Evolutionary conservation across 202 grass and related monocot species (phyloP).

Genomic region (Dendrocalamus latiflorus): DNA sequence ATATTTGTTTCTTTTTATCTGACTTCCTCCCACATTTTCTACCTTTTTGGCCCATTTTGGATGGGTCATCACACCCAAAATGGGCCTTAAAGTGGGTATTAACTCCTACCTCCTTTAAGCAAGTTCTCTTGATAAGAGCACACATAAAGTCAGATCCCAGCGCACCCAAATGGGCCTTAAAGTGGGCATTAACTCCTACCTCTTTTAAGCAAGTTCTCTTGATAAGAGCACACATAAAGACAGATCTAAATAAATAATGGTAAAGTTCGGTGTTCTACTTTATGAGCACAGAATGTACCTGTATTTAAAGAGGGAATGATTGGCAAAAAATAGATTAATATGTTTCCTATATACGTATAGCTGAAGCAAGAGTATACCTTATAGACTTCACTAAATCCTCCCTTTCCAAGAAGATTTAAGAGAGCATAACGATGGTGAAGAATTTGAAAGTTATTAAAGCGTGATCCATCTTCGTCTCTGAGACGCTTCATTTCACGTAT

Average conservation of each 20-base stretch:
- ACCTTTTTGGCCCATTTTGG: conserved; percentile 9
- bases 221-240: conserved; percentile 26
- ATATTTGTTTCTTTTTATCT: background rate
- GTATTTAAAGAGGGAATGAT: conserved; percentile 8
- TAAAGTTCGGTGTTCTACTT: background rate
- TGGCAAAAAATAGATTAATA: background rate
- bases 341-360: background rate
- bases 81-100: background rate
- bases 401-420: no score
- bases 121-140: conserved; percentile 19
- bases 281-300: background rate
- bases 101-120: conserved; percentile 5
- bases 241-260: conserved; percentile 3
- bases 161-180: background rate
- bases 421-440: no score
- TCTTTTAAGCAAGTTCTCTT: conserved; percentile 10
- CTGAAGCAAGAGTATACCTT: conserved; percentile 59
- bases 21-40: background rate
- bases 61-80: background rate
- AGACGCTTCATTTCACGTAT: no score
- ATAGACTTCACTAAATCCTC: conserved; percentile 98
- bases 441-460: no score
- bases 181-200: background rate
- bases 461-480: no score
- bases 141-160: background rate